Conservation (phyloP, 345 rosid species). For the Clausena lansium region DNA sequence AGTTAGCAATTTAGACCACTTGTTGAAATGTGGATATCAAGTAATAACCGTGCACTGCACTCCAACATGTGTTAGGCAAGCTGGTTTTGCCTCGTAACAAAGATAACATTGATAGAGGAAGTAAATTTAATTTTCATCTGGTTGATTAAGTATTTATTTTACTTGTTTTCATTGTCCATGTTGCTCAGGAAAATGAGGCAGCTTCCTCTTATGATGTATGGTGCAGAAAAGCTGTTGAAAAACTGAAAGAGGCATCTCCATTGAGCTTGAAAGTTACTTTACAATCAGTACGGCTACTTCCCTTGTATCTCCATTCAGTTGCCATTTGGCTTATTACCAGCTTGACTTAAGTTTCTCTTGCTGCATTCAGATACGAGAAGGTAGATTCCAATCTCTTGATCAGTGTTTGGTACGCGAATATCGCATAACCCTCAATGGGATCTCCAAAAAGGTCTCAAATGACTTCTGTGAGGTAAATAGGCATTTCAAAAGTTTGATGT, state of each 20-base stretch:
- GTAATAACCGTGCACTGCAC: background rate
- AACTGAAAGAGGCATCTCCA: constrained; percentile 85
- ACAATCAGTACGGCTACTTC: constrained; percentile 59
- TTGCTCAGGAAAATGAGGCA: constrained; percentile 58
- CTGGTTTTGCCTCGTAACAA: background rate
- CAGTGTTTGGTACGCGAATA: constrained; percentile 85
- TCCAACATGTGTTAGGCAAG: background rate
- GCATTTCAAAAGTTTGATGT: background rate
- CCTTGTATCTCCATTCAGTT: constrained; percentile 5
- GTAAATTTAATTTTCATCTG: background rate
- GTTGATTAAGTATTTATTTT: background rate
- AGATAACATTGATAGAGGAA: background rate
- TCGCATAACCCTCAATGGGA: constrained; percentile 54
- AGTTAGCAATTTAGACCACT: background rate
- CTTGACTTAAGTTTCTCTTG: constrained; percentile 15
- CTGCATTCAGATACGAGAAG: constrained; percentile 65
- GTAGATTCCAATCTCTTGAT: constrained; percentile 85
- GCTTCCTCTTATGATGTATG: constrained; percentile 54
- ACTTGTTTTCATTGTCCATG: constrained; percentile 7
- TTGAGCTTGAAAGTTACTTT: constrained; percentile 82
- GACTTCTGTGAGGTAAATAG: constrained; percentile 75
- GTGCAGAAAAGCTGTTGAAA: constrained; percentile 52
- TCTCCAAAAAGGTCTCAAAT: constrained; percentile 56
- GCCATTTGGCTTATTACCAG: background rate
- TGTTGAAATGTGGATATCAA: background rate